These are phyloP conservation scores for Hibiscus tridactylites DNA, from an alignment of 345 rosid genomes.

Conservation along the genomic window DNA sequence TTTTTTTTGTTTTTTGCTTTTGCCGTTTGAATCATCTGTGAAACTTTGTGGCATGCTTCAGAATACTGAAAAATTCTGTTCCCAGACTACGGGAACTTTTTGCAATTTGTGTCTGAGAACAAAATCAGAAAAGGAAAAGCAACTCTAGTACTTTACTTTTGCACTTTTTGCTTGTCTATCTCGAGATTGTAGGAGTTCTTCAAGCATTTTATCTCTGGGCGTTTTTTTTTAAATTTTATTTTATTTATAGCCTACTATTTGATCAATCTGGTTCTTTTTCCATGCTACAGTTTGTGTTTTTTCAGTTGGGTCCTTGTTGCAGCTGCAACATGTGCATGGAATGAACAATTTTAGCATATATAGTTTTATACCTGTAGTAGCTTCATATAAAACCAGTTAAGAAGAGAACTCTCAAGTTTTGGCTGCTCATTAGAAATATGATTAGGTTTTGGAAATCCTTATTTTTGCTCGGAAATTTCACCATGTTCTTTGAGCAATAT, in stretches of 20 bases:
- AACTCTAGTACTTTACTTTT: not conserved
- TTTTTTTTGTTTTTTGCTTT: not conserved
- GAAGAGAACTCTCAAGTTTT: not conserved
- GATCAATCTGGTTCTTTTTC: not conserved
- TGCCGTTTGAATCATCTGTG: not conserved
- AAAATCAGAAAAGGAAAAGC: not conserved
- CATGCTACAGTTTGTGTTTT: not conserved
- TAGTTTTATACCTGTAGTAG: not conserved
- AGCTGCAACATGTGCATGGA: not conserved
- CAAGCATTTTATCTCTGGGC: not conserved
- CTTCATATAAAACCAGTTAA: not conserved
- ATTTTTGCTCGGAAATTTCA: not conserved
- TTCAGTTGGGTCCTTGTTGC: not conserved
- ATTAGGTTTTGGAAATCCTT: not conserved
- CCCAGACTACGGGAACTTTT: no score
- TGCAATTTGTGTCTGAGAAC: not conserved
- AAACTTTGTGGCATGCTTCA: not conserved
- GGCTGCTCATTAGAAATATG: not conserved
- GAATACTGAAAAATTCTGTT: not conserved
- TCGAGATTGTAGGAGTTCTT: not conserved
- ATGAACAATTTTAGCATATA: not conserved
- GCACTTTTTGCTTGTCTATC: not conserved
- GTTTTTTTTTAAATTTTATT: no score
- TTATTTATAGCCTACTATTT: not conserved
- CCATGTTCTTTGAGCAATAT: not conserved